Evolutionary conservation across 257 asterid genomes (phyloP), one percentile per base, ranked within the genome.

Genomic region (Ligustrum vulgare): DNA sequence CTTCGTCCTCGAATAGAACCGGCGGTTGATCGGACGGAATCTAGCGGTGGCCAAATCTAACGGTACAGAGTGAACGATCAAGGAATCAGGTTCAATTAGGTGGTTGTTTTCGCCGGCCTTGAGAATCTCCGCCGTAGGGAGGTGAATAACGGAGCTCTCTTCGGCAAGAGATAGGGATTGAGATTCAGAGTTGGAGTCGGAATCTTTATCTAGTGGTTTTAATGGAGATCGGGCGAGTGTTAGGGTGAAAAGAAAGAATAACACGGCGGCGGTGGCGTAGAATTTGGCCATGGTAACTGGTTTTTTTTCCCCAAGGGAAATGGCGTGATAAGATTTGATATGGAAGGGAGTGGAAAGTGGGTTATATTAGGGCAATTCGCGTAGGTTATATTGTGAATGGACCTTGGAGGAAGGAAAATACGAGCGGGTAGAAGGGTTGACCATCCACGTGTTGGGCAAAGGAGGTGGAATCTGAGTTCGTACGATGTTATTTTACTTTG

Each of bases 21-120:
- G 91, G 72, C 80, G 89, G 79, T 88, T 82, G 77, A 83, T 69
- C 25, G 93, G 89, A 7, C 75, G 86, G 81, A 86, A 73, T 9
- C 77, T 51, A 35, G 78, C 33, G 23, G 71, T 31, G 15, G 73
- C 73, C 67, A 60, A 11, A 60, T 60, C 67, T 18, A 84, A 51
- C 72, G 89, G 91, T 20, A 71, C 37, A 7, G 85, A 16, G 60
- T 58, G 39, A 4, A 72, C 60, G 37, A 78, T 51, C 67, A 65
- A 39, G 74, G 70, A 35, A 45, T 74, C 80, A 33, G 80, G 73
- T 62, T 70, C 4, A 43, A 45, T 62, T 25, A 23, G 67, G 16
- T 47, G 66, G 79, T 67, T 82, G 31, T 77, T 34, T 11, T 79
- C 32, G 11, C 12, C 85, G 62, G 79, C 32, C 67, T 71, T 66